phyloP scores from a whole-genome alignment of 2,329 filamentous ascomycete genomes.

The Dissoconium aciculare region DNA sequence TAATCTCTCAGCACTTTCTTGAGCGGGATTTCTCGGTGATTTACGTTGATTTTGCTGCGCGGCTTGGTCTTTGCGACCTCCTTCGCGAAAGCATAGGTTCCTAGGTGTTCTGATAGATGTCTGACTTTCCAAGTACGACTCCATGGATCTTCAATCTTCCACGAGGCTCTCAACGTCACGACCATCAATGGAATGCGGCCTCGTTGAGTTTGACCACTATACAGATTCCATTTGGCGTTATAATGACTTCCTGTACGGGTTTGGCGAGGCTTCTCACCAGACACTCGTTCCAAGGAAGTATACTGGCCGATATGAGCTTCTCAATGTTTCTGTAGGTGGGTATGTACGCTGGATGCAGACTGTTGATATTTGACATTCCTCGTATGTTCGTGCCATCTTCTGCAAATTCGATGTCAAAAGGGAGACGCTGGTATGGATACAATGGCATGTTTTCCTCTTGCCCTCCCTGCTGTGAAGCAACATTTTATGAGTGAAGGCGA shows the following conservation, averaged over 20 bases:
- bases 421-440: constrained; percentile 6
- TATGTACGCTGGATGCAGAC: constrained; percentile 3
- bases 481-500: not conserved
- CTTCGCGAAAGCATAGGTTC: no score
- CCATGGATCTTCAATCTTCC: constrained; percentile 2
- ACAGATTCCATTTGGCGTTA: not conserved
- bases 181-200: constrained; percentile 4
- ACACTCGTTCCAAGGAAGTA: constrained; percentile 7
- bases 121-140: not conserved
- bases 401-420: constrained; percentile 5
- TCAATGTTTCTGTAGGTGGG: constrained; percentile 6
- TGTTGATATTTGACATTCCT: constrained; percentile 10
- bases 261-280: constrained; percentile 5
- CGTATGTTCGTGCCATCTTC: constrained; percentile 1
- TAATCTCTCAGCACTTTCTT: not conserved
- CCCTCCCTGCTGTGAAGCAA: not conserved
- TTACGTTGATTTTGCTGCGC: not conserved
- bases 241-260: no score
- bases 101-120: constrained; percentile 1
- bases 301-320: constrained; percentile 4
- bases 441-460: not conserved
- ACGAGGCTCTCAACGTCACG: constrained; percentile 1
- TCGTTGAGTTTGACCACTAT: constrained; percentile 1
- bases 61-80: not conserved
- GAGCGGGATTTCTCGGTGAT: not conserved